Percentiles rank a stretch among this genome's conserved stretches.
These are phyloP conservation scores for Leccinum griseonigrum DNA, from an alignment of 1,284 basidiomycete genomes.

Conservation along the genomic window DNA sequence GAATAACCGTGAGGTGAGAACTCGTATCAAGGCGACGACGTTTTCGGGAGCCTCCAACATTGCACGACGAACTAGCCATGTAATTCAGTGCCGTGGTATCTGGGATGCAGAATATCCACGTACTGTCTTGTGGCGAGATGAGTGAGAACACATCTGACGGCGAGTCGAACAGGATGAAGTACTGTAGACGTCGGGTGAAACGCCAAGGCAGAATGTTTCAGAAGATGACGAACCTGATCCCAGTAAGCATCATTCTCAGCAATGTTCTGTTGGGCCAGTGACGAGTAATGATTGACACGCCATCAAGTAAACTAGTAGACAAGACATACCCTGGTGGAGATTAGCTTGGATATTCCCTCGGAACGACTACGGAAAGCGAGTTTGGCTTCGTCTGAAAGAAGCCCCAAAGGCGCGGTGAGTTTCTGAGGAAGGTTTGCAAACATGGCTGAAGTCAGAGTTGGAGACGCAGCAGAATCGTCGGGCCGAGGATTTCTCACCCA, in stretches of 20 bases:
- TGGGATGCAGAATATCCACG: constrained; percentile 44
- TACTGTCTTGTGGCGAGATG: constrained; percentile 83
- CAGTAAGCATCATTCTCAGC: constrained; percentile 74
- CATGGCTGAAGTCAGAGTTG: constrained; percentile 35
- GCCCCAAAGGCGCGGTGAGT: constrained; percentile 72
- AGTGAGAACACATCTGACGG: constrained; percentile 87
- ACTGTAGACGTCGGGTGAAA: constrained; percentile 46
- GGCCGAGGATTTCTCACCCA: constrained; percentile 7
- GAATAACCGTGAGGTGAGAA: constrained; percentile 75
- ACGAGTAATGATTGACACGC: constrained; percentile 11
- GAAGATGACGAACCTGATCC: constrained; percentile 62
- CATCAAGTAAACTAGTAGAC: neutral
- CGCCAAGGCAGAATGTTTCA: neutral
- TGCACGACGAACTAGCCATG: constrained; percentile 67
- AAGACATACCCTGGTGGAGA: constrained; percentile 55
- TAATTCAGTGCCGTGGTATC: neutral
- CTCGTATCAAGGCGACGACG: constrained; percentile 75
- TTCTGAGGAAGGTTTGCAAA: constrained; percentile 67
- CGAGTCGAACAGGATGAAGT: constrained; percentile 80
- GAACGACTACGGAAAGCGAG: constrained; percentile 82
- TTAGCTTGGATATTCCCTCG: constrained; percentile 73
- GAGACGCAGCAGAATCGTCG: neutral
- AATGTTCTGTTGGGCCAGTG: constrained; percentile 55
- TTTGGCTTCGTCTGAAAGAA: constrained; percentile 85
- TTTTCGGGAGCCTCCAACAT: constrained; percentile 83